Conservation (phyloP, 129 eudicot species). For the Saussurea involucrata region DNA sequence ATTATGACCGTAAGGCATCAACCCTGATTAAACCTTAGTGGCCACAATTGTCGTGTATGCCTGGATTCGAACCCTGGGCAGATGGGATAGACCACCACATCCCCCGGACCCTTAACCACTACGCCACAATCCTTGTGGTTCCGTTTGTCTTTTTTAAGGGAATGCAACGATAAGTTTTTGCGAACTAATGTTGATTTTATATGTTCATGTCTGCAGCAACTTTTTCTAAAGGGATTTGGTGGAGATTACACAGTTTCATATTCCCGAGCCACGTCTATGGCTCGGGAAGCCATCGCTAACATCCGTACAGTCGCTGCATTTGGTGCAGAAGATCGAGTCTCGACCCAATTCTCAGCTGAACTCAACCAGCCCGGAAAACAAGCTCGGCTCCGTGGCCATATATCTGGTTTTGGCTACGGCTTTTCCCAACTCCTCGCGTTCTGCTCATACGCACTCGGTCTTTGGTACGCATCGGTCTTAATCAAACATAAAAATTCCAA, state of each 20-base stretch:
- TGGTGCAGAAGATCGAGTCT: conserved; percentile 68
- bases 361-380: conserved; percentile 52
- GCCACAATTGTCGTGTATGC: no score
- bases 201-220: conserved; percentile 44
- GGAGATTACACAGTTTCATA: conserved; percentile 64
- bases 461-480: conserved; percentile 75
- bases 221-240: conserved; percentile 87
- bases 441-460: conserved; percentile 68
- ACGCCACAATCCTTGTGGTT: no score
- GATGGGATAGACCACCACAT: no score
- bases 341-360: conserved; percentile 42
- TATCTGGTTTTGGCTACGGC: conserved; percentile 75
- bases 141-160: no score
- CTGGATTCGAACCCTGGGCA: no score
- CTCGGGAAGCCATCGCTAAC: conserved; percentile 79
- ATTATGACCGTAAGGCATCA: no score
- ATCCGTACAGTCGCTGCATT: conserved; percentile 81
- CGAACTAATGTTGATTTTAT: neutral
- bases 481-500: conserved; percentile 45
- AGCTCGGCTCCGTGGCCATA: conserved; percentile 67
- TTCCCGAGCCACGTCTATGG: conserved; percentile 68
- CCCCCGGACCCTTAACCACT: no score
- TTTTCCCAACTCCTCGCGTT: conserved; percentile 62
- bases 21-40: no score
- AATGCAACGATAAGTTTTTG: no score